Conservation (phyloP, 2,329 filamentous ascomycete genomes). For the Lachnellula suecica region DNA sequence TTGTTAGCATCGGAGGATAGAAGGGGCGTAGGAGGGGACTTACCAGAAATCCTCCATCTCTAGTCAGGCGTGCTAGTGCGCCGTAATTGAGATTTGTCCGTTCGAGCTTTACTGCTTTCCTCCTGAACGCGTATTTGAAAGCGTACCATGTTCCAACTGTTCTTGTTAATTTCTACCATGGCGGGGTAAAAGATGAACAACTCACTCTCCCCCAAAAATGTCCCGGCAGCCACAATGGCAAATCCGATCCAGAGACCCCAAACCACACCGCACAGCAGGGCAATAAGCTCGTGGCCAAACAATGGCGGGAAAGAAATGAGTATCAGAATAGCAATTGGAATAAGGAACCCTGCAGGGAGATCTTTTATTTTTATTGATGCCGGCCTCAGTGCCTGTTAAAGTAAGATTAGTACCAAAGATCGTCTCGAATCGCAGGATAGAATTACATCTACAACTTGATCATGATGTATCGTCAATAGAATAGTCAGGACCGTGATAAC, state of each 20-base stretch:
- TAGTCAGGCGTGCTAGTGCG: conserved; percentile 38
- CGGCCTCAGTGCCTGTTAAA: conserved; percentile 32
- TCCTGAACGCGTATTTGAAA: conserved; percentile 38
- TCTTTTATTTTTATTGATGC: conserved; percentile 38
- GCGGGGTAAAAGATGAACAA: background rate
- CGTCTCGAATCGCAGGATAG: background rate
- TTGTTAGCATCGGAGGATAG: background rate
- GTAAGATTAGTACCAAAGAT: conserved; percentile 2
- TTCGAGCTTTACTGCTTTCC: conserved; percentile 38
- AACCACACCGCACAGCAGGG: conserved; percentile 41
- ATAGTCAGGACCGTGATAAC: conserved; percentile 32
- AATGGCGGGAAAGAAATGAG: conserved; percentile 42
- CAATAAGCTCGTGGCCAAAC: conserved; percentile 42
- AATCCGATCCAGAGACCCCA: conserved; percentile 43
- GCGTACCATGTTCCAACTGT: conserved; percentile 39
- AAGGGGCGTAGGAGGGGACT: background rate
- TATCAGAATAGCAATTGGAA: conserved; percentile 39
- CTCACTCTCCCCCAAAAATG: conserved; percentile 40
- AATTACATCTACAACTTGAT: conserved; percentile 36
- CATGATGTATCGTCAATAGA: conserved; percentile 38
- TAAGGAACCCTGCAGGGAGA: conserved; percentile 39
- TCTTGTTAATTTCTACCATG: background rate
- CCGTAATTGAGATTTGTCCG: conserved; percentile 41
- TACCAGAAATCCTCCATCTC: conserved; percentile 42
- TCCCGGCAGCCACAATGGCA: conserved; percentile 40